Evolutionary conservation across 352 stramenopile species (phyloP).

Genomic region (Elongisporangium prolatum): DNA sequence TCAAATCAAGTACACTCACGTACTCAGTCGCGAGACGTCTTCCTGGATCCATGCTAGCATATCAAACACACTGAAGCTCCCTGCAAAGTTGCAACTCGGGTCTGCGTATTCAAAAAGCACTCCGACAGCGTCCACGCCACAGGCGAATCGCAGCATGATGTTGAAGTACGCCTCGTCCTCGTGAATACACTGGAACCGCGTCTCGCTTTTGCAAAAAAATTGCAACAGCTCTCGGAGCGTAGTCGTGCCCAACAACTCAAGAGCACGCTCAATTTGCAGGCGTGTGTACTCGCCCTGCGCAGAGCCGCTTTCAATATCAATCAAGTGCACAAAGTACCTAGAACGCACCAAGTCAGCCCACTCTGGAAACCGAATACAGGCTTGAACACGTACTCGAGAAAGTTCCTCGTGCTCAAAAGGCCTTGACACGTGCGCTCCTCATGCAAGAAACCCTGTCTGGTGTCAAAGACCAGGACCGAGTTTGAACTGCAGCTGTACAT

Average conservation of each 20-base stretch:
- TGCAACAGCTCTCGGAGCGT: conserved; percentile 28
- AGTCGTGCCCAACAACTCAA: conserved; percentile 23
- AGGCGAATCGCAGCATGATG: conserved; percentile 43
- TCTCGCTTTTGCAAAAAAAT: conserved; percentile 19
- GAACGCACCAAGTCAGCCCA: background rate
- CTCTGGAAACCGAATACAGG: background rate
- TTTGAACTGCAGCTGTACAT: conserved; percentile 35
- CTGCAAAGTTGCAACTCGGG: conserved; percentile 24
- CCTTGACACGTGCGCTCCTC: conserved; percentile 16
- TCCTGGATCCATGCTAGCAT: conserved; percentile 50
- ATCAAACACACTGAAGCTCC: conserved; percentile 32
- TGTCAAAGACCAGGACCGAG: conserved; percentile 19
- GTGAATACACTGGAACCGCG: conserved; percentile 25
- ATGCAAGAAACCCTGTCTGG: background rate
- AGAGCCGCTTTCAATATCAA: conserved; percentile 9
- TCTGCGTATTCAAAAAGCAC: conserved; percentile 26
- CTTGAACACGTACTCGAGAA: conserved; percentile 32
- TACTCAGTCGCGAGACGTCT: conserved; percentile 57
- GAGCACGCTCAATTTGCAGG: conserved; percentile 30
- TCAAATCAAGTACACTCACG: too few species aligned
- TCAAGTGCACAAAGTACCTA: conserved; percentile 30
- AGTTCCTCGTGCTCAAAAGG: conserved; percentile 31
- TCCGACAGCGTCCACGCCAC: conserved; percentile 29
- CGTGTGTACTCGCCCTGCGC: conserved; percentile 24
- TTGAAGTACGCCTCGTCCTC: conserved; percentile 58